phyloP scores from a whole-genome alignment of 495 filamentous ascomycete species.

The Clavariopsis aquatica region DNA sequence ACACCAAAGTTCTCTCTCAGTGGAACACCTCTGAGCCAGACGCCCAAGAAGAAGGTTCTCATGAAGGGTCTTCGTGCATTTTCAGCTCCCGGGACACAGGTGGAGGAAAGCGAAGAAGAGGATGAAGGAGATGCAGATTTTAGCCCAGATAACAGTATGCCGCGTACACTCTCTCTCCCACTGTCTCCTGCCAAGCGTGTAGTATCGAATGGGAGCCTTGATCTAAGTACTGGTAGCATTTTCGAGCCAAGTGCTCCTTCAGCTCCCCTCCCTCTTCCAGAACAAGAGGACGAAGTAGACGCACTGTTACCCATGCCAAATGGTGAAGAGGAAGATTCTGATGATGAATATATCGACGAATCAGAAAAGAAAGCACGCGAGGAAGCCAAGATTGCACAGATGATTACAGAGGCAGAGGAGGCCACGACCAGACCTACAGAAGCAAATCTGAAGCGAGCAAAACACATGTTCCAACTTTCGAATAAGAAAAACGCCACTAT shows the following conservation, averaged over 20 bases:
- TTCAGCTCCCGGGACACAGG: constrained; percentile 65
- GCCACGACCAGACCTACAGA: constrained; percentile 54
- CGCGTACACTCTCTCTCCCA: constrained; percentile 1
- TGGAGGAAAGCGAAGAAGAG: constrained; percentile 36
- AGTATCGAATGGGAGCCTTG: neutral
- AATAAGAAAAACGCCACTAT: constrained; percentile 67
- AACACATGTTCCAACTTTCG: constrained; percentile 63
- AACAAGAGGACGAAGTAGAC: constrained; percentile 7
- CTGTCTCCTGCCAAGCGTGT: constrained; percentile 13
- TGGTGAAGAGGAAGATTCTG: constrained; percentile 31
- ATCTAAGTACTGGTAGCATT: constrained; percentile 1
- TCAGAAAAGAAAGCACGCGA: constrained; percentile 65
- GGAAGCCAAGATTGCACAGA: constrained; percentile 63
- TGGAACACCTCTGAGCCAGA: constrained; percentile 29
- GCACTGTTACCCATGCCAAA: neutral
- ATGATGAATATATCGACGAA: constrained; percentile 61
- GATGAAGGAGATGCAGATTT: constrained; percentile 12
- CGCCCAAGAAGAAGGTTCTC: constrained; percentile 54
- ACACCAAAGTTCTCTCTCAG: constrained; percentile 34
- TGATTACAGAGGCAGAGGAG: constrained; percentile 67
- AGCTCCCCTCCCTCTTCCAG: neutral
- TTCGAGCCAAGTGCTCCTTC: constrained; percentile 5
- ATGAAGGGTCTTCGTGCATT: constrained; percentile 71
- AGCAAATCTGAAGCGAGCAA: constrained; percentile 61
- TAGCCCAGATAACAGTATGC: constrained; percentile 19